Percentiles rank a stretch among this genome's conserved stretches.
These are phyloP conservation scores for Heterobasidion occidentale DNA, from an alignment of 1,284 basidiomycete genomes.

Conservation along the genomic window DNA sequence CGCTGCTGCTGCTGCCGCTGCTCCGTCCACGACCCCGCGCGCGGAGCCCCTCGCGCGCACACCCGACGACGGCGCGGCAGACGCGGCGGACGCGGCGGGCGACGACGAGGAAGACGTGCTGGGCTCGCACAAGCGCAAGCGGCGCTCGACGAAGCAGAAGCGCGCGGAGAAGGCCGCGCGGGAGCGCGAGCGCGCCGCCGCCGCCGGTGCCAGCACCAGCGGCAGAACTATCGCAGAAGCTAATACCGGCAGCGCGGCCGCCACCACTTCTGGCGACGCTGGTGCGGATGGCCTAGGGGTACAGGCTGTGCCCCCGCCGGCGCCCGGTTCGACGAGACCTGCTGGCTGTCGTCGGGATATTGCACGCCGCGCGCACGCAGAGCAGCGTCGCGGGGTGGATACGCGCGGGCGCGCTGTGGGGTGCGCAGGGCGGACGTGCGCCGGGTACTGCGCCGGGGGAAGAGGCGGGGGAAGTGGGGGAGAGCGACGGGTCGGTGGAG, in stretches of 20 bases:
- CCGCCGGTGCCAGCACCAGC: neutral
- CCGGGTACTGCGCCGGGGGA: neutral
- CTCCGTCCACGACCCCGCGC: neutral
- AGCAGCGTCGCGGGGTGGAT: slow-evolving; percentile 67
- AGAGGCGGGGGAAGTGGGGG: slow-evolving; percentile 9
- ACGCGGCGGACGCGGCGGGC: neutral
- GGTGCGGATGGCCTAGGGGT: slow-evolving; percentile 8
- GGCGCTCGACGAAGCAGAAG: slow-evolving; percentile 3
- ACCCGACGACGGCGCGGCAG: too few species aligned
- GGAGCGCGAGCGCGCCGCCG: too few species aligned
- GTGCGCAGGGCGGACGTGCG: slow-evolving; percentile 12
- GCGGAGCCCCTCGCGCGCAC: too few species aligned
- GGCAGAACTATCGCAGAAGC: neutral
- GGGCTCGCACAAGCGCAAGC: slow-evolving; percentile 13
- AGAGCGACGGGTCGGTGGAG: slow-evolving; percentile 10
- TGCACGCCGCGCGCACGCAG: slow-evolving; percentile 53
- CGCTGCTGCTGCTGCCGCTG: neutral
- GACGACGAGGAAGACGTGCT: neutral
- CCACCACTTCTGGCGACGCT: slow-evolving; percentile 9
- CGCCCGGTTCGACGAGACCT: slow-evolving; percentile 48
- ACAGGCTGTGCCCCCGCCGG: slow-evolving; percentile 1
- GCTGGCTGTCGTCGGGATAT: slow-evolving; percentile 63
- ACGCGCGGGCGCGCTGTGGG: slow-evolving; percentile 45
- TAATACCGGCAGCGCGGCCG: neutral
- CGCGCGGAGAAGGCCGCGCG: neutral